A percentile compares a stretch with the other conserved stretches of the same genome.
These are phyloP conservation scores for Exophiala bonariae DNA, from an alignment of 2,329 filamentous ascomycete genomes.

Conservation along the genomic window DNA sequence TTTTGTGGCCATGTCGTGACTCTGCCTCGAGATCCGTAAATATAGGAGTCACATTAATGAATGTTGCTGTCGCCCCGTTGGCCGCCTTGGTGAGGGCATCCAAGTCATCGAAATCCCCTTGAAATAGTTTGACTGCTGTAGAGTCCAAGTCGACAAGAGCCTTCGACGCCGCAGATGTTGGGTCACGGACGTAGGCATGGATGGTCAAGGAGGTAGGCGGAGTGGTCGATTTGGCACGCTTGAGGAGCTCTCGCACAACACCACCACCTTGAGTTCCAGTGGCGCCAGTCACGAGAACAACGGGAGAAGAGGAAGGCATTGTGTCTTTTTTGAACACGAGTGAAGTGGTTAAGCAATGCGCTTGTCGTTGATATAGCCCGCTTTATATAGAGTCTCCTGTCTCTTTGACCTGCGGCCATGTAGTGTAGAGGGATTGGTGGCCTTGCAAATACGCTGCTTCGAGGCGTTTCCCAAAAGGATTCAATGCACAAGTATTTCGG, in stretches of 20 bases:
- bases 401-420: neutral
- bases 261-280: slow-evolving; percentile 40
- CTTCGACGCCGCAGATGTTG: slow-evolving; percentile 49
- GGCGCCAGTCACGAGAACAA: slow-evolving; percentile 36
- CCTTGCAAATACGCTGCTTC: too few species aligned
- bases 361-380: neutral
- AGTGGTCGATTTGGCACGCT: slow-evolving; percentile 10
- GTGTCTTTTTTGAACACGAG: neutral
- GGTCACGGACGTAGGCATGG: slow-evolving; percentile 60
- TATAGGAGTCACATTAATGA: slow-evolving; percentile 11
- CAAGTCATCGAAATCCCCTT: slow-evolving; percentile 58
- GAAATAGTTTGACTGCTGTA: slow-evolving; percentile 49
- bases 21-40: slow-evolving; percentile 11
- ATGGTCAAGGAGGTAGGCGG: slow-evolving; percentile 43
- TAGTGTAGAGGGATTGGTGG: too few species aligned
- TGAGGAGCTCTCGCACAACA: slow-evolving; percentile 32
- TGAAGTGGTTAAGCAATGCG: neutral
- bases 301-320: slow-evolving; percentile 1
- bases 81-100: slow-evolving; percentile 5
- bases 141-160: slow-evolving; percentile 46
- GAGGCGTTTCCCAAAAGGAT: too few species aligned
- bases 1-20: slow-evolving; percentile 10
- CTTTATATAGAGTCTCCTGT: neutral
- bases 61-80: slow-evolving; percentile 2
- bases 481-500: neutral